These are phyloP conservation scores for Chaetomium strumarium DNA, from an alignment of 2,329 filamentous ascomycete genomes.

Conservation along the genomic window DNA sequence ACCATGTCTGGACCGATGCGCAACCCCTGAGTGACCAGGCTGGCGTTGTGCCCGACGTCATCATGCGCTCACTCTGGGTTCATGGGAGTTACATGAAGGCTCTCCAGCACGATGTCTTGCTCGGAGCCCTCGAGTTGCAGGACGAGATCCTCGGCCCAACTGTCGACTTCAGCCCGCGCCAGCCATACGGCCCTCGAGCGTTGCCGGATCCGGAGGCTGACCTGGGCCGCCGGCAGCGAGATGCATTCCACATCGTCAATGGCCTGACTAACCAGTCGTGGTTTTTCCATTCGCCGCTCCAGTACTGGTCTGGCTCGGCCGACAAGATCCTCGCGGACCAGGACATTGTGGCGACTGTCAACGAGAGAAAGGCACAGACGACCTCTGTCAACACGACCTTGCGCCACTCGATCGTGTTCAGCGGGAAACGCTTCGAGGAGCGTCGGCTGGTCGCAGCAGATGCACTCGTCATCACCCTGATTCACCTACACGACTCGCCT, in stretches of 20 bases:
- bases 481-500: conserved; percentile 60
- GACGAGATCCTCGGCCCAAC: conserved; percentile 60
- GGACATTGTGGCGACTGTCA: conserved; percentile 64
- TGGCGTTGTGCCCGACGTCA: conserved; percentile 57
- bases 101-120: conserved; percentile 58
- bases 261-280: conserved; percentile 58
- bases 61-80: conserved; percentile 77
- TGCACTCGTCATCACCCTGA: conserved; percentile 69
- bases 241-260: conserved; percentile 54
- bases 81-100: conserved; percentile 77
- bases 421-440: conserved; percentile 70
- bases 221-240: conserved; percentile 42
- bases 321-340: conserved; percentile 52
- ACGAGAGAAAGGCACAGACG: conserved; percentile 53
- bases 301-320: conserved; percentile 70
- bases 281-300: conserved; percentile 77
- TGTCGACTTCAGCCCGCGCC: conserved; percentile 47
- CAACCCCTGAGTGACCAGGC: conserved; percentile 52
- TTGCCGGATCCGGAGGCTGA: conserved; percentile 27
- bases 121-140: conserved; percentile 63
- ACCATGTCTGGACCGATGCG: conserved; percentile 76
- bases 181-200: conserved; percentile 26
- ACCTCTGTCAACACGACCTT: conserved; percentile 69
- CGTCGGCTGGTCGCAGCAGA: conserved; percentile 64
- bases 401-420: conserved; percentile 73